These are phyloP conservation scores for Trichothecium roseum DNA, from an alignment of 2,329 filamentous ascomycete genomes.

Conservation along the genomic window DNA sequence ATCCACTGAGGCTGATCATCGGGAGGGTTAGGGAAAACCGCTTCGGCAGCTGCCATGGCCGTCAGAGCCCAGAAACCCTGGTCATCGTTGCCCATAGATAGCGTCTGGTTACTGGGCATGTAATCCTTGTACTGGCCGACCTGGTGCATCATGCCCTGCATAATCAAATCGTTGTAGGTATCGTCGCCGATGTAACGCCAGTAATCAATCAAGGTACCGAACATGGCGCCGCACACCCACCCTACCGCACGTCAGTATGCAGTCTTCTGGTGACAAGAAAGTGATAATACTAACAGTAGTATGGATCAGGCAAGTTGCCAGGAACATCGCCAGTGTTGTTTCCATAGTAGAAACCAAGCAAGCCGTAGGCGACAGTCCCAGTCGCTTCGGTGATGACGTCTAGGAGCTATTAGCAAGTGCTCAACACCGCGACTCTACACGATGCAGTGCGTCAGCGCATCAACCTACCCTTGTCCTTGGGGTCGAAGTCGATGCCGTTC, in stretches of 20 bases:
- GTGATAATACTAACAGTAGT: constrained; percentile 45
- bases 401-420: constrained; percentile 11
- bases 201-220: constrained; percentile 62
- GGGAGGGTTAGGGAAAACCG: constrained; percentile 60
- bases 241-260: constrained; percentile 14
- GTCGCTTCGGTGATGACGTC: constrained; percentile 40
- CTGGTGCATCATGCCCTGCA: constrained; percentile 51
- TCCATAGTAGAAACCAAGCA: constrained; percentile 42
- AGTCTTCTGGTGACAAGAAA: neutral
- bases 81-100: constrained; percentile 58
- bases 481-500: constrained; percentile 19
- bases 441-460: neutral
- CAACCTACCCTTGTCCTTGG: constrained; percentile 20
- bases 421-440: neutral
- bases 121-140: constrained; percentile 48
- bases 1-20: constrained; percentile 58
- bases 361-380: constrained; percentile 32
- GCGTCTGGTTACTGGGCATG: constrained; percentile 57
- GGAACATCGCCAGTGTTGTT: constrained; percentile 49
- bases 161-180: constrained; percentile 50
- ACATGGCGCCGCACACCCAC: constrained; percentile 68
- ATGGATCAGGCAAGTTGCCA: constrained; percentile 48
- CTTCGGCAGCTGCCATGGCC: constrained; percentile 68
- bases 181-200: constrained; percentile 59
- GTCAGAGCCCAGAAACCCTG: constrained; percentile 82